A percentile compares a stretch with the other conserved stretches of the same genome.
Evolutionary conservation across 2,329 filamentous ascomycete species (phyloP).

Genomic region (Meredithiella fracta): DNA sequence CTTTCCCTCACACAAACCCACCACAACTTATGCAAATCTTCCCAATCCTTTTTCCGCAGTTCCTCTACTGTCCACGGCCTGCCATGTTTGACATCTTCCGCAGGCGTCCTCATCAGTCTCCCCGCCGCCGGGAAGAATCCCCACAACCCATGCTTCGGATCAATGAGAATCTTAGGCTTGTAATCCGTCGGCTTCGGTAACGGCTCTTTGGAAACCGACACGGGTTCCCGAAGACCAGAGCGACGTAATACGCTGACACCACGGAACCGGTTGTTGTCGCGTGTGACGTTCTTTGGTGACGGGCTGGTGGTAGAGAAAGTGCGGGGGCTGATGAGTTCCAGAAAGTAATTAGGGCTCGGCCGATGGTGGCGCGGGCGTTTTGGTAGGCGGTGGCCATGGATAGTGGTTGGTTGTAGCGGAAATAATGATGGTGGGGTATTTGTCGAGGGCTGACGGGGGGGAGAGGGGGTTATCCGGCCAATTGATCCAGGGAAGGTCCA

Average conservation of each 20-base stretch:
- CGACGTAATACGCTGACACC: slow-evolving; percentile 68
- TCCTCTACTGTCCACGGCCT: slow-evolving; percentile 74
- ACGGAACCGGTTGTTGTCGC: slow-evolving; percentile 64
- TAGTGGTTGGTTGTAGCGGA: neutral
- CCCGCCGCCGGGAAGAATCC: slow-evolving; percentile 67
- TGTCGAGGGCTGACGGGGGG: neutral
- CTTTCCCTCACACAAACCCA: slow-evolving; percentile 86
- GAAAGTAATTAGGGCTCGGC: neutral
- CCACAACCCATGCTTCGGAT: slow-evolving; percentile 76
- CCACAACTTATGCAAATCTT: slow-evolving; percentile 83
- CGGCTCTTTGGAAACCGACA: slow-evolving; percentile 55
- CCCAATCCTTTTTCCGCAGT: slow-evolving; percentile 77
- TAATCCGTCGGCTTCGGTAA: slow-evolving; percentile 57
- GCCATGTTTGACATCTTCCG: slow-evolving; percentile 56
- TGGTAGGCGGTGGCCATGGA: neutral
- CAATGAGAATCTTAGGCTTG: slow-evolving; percentile 40
- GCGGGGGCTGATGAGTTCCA: neutral
- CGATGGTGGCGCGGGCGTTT: neutral
- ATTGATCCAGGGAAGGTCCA: neutral
- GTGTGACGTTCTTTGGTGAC: slow-evolving; percentile 32
- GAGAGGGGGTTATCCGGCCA: neutral
- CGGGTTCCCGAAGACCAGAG: slow-evolving; percentile 56
- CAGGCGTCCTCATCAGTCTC: slow-evolving; percentile 53
- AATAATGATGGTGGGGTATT: neutral
- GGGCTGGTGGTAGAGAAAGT: slow-evolving; percentile 39